Base-by-base conservation (phyloP, 805 yeast genomes). In the Metschnikowia chrysomelidarum region DNA sequence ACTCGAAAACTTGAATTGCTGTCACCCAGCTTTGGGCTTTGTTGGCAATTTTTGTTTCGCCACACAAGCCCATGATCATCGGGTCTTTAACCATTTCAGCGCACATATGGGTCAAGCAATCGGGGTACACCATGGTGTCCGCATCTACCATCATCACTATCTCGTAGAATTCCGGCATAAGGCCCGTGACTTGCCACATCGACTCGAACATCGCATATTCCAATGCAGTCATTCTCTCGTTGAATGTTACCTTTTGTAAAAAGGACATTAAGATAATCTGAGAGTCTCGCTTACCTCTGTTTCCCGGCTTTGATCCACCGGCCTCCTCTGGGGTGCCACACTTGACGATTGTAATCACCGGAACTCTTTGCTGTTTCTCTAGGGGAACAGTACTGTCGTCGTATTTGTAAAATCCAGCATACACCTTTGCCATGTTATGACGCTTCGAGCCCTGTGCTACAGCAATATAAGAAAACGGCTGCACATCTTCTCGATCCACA, bases 381-480 rank as follows among this genome's bases (percentile, higher is more conserved):
- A 66, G 63, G 2, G 91, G 86, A 27, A 88, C 79, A 1, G 91
- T 84, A 3, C 62, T 53, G 46, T 84, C 84, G 50, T 86, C 80
- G 56, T 89, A 93, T 48, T 81, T 81, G 66, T 93, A 93, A 57
- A 86, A 93, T 0, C 98, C 98, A 9, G 96, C 81, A 54, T 87
- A 91, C 2, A 91, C 88, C 61, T 89, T 91, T 19, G 98, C 97
- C 96, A 89, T 88, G 58, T 93, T 93, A 56, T 93, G 98, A 57
- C 98, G 82, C 64, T 87, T 93, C 4, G 85, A 51, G 49, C 98
- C 98, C 50, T 84, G 84, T 3, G 96, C 95, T 25, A 93, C 97
- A 6, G 98, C 95, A 23, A 93, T 95, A 57, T 93, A 91, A 0
- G 97, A 88, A 53, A 79, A 72, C 0, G 97, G 76, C 54, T 76